Percentiles rank a stretch among this genome's conserved stretches.
phyloP scores from a whole-genome alignment of 164 flowering plant species.

The Vitis vinifera region DNA sequence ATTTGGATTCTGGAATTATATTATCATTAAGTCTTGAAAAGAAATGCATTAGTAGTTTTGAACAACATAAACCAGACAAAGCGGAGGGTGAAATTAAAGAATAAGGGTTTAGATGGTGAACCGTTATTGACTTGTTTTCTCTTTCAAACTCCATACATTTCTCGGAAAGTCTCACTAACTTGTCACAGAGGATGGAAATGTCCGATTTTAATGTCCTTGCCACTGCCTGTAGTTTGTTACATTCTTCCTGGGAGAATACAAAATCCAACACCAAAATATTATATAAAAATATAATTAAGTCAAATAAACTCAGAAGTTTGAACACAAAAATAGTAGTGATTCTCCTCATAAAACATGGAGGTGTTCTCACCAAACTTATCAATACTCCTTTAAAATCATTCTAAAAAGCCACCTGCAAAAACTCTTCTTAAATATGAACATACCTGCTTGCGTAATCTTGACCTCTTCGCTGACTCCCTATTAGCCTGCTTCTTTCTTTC shows the following conservation, averaged over 20 bases:
- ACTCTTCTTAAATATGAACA: neutral
- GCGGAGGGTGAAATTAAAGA: neutral
- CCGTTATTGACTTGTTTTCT: neutral
- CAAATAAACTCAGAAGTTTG: neutral
- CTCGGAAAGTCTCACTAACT: neutral
- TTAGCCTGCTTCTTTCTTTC: neutral
- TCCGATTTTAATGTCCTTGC: neutral
- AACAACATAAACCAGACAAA: neutral
- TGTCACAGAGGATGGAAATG: neutral
- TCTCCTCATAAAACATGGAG: too few relatives aligned
- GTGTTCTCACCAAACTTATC: too few relatives aligned
- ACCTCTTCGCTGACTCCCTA: constrained; percentile 11
- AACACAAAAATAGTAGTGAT: too few relatives aligned
- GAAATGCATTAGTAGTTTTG: neutral
- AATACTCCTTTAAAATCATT: too few relatives aligned
- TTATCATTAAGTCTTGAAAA: neutral
- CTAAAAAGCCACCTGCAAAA: neutral
- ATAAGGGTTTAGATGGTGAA: neutral
- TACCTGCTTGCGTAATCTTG: constrained; percentile 12
- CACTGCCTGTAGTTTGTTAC: neutral
- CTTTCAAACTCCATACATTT: neutral
- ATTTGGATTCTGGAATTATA: neutral
- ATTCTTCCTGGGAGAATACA: neutral
- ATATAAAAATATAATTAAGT: neutral
- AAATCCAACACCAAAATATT: neutral